Base-by-base conservation (phyloP, 2,329 filamentous ascomycete species). In the Verticillium albo-atrum region DNA sequence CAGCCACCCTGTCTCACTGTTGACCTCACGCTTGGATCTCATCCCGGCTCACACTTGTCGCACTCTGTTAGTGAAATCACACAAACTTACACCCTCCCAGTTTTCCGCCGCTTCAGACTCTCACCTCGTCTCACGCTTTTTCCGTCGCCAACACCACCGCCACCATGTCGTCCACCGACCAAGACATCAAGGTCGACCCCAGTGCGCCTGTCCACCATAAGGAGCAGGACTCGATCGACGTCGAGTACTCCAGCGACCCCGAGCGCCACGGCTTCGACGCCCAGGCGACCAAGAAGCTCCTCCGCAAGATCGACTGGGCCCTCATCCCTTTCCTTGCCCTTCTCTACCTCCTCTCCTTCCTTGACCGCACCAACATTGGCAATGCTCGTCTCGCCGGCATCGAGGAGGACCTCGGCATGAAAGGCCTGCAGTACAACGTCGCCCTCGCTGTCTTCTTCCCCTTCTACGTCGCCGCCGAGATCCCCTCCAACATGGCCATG, bases 271-370 rank as follows among this genome's bases (percentile, higher is more conserved):
- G 67, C 50, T 74, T 69, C n/a, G 71, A 74, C 60, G 56, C 55
- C 35, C 66, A 66, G 27, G 72, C 73, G 17, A 84, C 77, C n/a
- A 82, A 77, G 63, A 75, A 72, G 58, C 76, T 86, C 0, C 66
- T 86, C 37, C 73, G 80, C 65, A 82, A 82, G 70, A 74, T 83
- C 63, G 80, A 86, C 68, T 72, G 77, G 74, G 74, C 79, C 66
- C 77, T 88, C 25, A 80, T 87, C 52, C 85, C 85, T 1, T 82
- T 86, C 69, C 79, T 87, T 62, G 79, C 83, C 4, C 67, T 87
- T 0, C 77, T 88, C 20, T 66, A 67, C 55, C 71, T 76, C 6
- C 72, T 82, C 28, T 81, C 78, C 60, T 82, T 81, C 66, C 68
- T 82, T 35, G 79, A 82, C 61, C 72, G 79, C 37, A 80, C 78